Evolutionary conservation across 176 grass and related monocot genomes (phyloP).

Genomic region (Avena sativa): DNA sequence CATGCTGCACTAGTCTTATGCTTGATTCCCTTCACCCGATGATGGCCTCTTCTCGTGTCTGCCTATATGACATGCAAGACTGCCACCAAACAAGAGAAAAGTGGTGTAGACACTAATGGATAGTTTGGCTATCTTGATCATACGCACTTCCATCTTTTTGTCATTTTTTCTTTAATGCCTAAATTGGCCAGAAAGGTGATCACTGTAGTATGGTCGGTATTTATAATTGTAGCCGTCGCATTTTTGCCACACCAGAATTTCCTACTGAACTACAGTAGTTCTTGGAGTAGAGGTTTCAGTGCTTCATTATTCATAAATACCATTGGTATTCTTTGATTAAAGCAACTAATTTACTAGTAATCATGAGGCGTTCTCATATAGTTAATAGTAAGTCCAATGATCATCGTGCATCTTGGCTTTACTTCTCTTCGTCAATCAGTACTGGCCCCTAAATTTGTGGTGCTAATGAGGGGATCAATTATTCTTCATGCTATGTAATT

Average conservation of each 20-base stretch:
- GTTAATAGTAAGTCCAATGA: background rate
- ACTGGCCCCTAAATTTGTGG: background rate
- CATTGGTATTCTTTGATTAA: background rate
- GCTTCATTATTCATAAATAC: background rate
- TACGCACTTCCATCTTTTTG: background rate
- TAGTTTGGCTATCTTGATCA: background rate
- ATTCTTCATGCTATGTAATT: background rate
- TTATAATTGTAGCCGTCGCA: background rate
- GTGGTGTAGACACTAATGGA: background rate
- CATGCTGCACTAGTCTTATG: background rate
- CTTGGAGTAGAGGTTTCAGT: conserved; percentile 20
- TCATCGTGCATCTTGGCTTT: background rate
- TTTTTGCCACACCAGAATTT: background rate
- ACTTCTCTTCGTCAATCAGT: conserved; percentile 3
- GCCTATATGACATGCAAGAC: background rate
- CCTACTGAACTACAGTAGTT: background rate
- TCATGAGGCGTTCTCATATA: background rate
- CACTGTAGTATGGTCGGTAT: conserved; percentile 6
- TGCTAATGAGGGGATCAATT: background rate
- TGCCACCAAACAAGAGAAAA: background rate
- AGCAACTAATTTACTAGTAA: background rate
- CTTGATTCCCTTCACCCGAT: background rate
- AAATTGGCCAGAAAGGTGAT: background rate
- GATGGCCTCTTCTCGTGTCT: background rate
- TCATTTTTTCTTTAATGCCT: conserved; percentile 28